Evolutionary conservation across 2,329 filamentous ascomycete genomes (phyloP), one percentile per base, ranked within the genome.

Genomic region (Aureobasidium uvarum): DNA sequence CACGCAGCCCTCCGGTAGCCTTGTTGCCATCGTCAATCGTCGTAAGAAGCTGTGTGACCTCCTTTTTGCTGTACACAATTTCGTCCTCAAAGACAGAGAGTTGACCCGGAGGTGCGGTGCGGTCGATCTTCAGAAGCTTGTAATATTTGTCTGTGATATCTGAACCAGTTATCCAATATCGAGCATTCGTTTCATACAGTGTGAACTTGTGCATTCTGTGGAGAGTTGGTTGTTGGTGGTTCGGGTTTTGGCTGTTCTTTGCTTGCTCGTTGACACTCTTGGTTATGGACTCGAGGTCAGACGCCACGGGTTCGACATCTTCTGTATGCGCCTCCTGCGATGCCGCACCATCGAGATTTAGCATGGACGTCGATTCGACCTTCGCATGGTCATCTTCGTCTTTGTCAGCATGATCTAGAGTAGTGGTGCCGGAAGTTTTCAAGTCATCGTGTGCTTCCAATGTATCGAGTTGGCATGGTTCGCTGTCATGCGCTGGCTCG

Each of bases 11-110:
- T 28, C 95, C 95, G 0, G 92, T 92, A 8, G 86, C 88, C 72
- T 91, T 93, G 76, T 98, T 99, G 0, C 95, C 95, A 74, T 98
- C 91, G 72, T 98, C 92, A 66, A 99, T 96, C 18, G 93, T 90
- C 75, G 95, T 92, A 54, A 99, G 81, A n/a, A 98, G 83, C 76
- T 95, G 89, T 72, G 90, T 92, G 86, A 97, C 96, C 77, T 98
- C 92, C 75, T 89, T 89, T 73, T 93, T 91, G 56, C 87, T 92
- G 77, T 99, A 99, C 5, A 97, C 86, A 70, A 94, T 96, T 73
- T 96, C 95, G 80, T 99, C 95, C 76, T 99, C 95, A 16, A 89
- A 90, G 71, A 99, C 88, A 71, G 84, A 90, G 67, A 98, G 81
- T 72, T 94, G 91, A 69, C 83, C 90, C 73, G 84, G 84, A 70